phyloP scores from a whole-genome alignment of 1,284 basidiomycete genomes.

The Peniophora sp. region DNA sequence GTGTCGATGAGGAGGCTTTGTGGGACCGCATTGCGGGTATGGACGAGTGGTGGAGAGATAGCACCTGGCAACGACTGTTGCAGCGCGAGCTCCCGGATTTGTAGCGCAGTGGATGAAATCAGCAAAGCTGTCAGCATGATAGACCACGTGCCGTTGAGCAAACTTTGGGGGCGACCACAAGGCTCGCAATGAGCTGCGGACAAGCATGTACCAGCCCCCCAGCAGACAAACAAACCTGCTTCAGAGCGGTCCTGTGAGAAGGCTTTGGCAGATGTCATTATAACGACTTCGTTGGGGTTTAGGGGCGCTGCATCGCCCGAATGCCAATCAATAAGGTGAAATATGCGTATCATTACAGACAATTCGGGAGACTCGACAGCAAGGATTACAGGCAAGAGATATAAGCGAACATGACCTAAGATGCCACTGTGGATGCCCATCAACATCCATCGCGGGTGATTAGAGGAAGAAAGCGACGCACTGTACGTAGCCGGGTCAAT shows the following conservation, averaged over 20 bases:
- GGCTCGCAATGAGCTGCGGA: too few relatives aligned
- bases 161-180: too few relatives aligned
- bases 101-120: conserved; percentile 23
- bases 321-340: too few relatives aligned
- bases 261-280: too few relatives aligned
- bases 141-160: too few relatives aligned
- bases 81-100: conserved; percentile 84
- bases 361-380: too few relatives aligned
- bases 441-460: background rate
- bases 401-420: conserved; percentile 18
- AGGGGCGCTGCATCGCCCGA: too few relatives aligned
- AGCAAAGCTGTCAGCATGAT: conserved; percentile 3
- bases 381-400: background rate
- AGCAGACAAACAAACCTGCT: too few relatives aligned
- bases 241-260: too few relatives aligned
- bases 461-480: conserved; percentile 30
- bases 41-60: conserved; percentile 92
- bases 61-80: conserved; percentile 79
- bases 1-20: conserved; percentile 74
- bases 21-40: conserved; percentile 74
- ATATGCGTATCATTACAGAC: too few relatives aligned
- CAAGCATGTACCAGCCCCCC: too few relatives aligned
- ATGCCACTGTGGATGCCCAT: conserved; percentile 25
- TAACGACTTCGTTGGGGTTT: too few relatives aligned
- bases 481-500: conserved; percentile 87